These are phyloP conservation scores for Aureoboletus auriporus DNA, from an alignment of 768 basidiomycete species.

Conservation along the genomic window DNA sequence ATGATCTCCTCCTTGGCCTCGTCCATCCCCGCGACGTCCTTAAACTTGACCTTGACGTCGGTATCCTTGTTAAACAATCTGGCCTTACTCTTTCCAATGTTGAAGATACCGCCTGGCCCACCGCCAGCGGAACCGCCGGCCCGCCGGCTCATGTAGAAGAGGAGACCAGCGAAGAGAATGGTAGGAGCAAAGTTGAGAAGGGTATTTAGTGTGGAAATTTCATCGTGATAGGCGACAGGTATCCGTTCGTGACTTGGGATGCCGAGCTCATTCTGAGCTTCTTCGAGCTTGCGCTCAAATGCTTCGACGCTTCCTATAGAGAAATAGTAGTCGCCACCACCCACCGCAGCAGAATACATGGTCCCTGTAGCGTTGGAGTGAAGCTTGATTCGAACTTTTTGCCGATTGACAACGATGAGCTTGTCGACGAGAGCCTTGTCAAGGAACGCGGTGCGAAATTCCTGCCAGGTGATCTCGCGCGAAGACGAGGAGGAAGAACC, in stretches of 20 bases:
- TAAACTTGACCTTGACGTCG: conserved; percentile 89
- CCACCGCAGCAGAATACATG: conserved; percentile 61
- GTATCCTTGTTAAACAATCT: conserved; percentile 97
- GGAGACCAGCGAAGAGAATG: conserved; percentile 81
- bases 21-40: conserved; percentile 99
- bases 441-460: conserved; percentile 95
- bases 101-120: conserved; percentile 89
- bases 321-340: conserved; percentile 79
- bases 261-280: conserved; percentile 87
- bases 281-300: conserved; percentile 93
- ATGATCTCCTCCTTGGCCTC: conserved; percentile 99
- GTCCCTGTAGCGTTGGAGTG: conserved; percentile 85
- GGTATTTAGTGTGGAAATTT: conserved; percentile 80
- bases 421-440: conserved; percentile 95
- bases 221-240: conserved; percentile 95
- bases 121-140: conserved; percentile 57
- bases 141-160: conserved; percentile 82
- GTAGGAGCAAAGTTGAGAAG: conserved; percentile 94
- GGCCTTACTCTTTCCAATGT: conserved; percentile 92
- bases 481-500: conserved; percentile 44
- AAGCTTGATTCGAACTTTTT: conserved; percentile 86
- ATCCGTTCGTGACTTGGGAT: conserved; percentile 92
- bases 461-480: conserved; percentile 98
- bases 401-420: conserved; percentile 86
- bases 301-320: conserved; percentile 97